Evolutionary conservation across 1,284 basidiomycete genomes (phyloP), one percentile per base, ranked within the genome.

Genomic region (Boletus austroedulis): DNA sequence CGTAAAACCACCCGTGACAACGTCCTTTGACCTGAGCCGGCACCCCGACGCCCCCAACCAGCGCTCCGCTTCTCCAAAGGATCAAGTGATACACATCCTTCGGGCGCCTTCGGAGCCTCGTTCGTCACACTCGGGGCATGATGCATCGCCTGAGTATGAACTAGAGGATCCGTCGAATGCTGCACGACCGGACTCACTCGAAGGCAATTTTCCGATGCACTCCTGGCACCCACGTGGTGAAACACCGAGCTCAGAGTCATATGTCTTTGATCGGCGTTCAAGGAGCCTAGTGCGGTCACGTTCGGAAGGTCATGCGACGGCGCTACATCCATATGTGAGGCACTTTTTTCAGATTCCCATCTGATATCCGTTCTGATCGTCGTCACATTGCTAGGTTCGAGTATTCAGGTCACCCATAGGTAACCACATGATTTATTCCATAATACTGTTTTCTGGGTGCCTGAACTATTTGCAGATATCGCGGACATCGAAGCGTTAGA

Each of bases 301-400:
- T 26, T 72, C 70, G 3, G 70, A 72, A 23, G 72, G 73, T 9
- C 60, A 69, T 45, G 55, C 40, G 7, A 56, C 60, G 38, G 45
- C 64, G 1, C 50, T 75, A 19, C 67, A 72, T 53, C 70, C 70
- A n/a, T 73, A 72, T 59, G 72, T 71, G 58, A 65, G 69, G n/a
- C 38, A 14, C 23, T 31, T 24, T 53, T 46, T 23, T 23, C 5
- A 41, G n/a, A 23, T 41, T 41, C 32, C 21, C 12, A 7, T 47
- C n/a, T 53, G 45, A 50, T 32, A 34, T 53, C 46, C 59, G 40
- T 21, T 23, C 58, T 72, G 53, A 69, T 59, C 50, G 34, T 51
- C 31, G 28, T 44, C 44, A 21, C 19, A 50, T 53, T 34, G 14
- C 40, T 44, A 73, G 70, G 54, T 71, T 60, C 69, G 72, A 17